Conservation (phyloP, 2,329 filamentous ascomycete species). For the Chalara sp. region DNA sequence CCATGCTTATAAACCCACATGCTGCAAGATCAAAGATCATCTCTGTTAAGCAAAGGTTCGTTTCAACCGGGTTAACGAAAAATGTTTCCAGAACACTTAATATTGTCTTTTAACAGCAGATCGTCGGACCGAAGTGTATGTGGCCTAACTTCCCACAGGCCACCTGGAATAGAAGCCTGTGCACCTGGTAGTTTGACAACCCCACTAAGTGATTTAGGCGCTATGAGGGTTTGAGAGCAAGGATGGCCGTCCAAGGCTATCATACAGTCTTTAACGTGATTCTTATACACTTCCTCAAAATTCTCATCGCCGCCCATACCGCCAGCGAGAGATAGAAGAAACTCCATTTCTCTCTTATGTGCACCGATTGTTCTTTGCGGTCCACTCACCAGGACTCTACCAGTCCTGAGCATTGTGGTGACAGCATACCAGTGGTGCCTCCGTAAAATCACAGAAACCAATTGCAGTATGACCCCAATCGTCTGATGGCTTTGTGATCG, state of each 20-base stretch:
- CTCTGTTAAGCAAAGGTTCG: conserved; percentile 82
- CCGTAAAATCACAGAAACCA: conserved; percentile 79
- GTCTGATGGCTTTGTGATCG: conserved; percentile 82
- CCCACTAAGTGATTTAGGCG: conserved; percentile 49
- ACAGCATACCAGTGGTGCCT: conserved; percentile 84
- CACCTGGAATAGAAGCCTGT: conserved; percentile 49
- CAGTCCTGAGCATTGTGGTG: conserved; percentile 65
- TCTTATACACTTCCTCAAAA: conserved; percentile 67
- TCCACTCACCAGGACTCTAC: conserved; percentile 45
- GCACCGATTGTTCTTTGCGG: conserved; percentile 63
- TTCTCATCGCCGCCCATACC: conserved; percentile 61
- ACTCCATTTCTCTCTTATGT: conserved; percentile 68
- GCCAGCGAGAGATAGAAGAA: conserved; percentile 62
- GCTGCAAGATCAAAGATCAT: conserved; percentile 74
- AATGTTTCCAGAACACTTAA: conserved; percentile 71
- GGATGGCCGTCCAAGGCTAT: conserved; percentile 64
- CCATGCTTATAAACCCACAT: conserved; percentile 77
- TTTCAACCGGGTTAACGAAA: conserved; percentile 85
- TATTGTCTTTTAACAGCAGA: conserved; percentile 53
- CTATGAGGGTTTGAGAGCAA: conserved; percentile 62
- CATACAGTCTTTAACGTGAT: conserved; percentile 64
- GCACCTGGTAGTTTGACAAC: conserved; percentile 50
- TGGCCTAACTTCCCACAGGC: conserved; percentile 49
- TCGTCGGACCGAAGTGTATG: conserved; percentile 59
- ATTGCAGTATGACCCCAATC: conserved; percentile 77